phyloP scores from a whole-genome alignment of 257 asterid species.

The Cinchona pubescens region DNA sequence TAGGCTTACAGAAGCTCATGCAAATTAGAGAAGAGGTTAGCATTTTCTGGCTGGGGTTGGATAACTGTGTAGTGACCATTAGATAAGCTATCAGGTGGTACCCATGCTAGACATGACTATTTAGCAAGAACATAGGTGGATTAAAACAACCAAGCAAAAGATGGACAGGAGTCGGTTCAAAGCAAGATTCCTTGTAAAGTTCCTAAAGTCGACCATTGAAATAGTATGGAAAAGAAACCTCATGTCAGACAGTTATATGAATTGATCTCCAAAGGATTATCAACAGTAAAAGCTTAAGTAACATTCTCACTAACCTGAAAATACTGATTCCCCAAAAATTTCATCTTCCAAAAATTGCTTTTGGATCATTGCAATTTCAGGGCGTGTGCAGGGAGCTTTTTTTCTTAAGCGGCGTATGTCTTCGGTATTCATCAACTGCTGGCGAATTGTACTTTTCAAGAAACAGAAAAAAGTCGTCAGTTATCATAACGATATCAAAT shows the following conservation, averaged over 20 bases:
- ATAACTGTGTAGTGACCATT: not conserved
- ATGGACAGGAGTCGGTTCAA: too few relatives aligned
- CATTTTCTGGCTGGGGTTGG: too few relatives aligned
- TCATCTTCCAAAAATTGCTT: constrained; percentile 63
- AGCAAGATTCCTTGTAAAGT: not conserved
- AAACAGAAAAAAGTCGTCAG: constrained; percentile 26
- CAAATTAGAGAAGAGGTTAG: too few relatives aligned
- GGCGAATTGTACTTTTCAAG: constrained; percentile 61
- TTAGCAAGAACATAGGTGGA: not conserved
- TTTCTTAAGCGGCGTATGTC: constrained; percentile 80
- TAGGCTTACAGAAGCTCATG: too few relatives aligned
- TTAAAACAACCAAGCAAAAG: not conserved
- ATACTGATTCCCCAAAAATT: constrained; percentile 48
- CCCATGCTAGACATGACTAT: not conserved
- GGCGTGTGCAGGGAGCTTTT: constrained; percentile 82
- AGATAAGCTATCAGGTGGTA: constrained; percentile 1
- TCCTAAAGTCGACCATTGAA: not conserved
- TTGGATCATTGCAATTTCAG: constrained; percentile 66
- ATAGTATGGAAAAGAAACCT: not conserved
- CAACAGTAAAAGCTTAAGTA: not conserved
- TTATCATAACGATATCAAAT: not conserved
- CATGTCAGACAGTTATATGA: not conserved
- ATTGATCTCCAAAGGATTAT: not conserved
- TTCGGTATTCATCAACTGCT: constrained; percentile 61
- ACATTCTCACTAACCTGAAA: constrained; percentile 49